Evolutionary conservation across 495 filamentous ascomycete species (phyloP).

Genomic region (Aspergillus funiculosus): DNA sequence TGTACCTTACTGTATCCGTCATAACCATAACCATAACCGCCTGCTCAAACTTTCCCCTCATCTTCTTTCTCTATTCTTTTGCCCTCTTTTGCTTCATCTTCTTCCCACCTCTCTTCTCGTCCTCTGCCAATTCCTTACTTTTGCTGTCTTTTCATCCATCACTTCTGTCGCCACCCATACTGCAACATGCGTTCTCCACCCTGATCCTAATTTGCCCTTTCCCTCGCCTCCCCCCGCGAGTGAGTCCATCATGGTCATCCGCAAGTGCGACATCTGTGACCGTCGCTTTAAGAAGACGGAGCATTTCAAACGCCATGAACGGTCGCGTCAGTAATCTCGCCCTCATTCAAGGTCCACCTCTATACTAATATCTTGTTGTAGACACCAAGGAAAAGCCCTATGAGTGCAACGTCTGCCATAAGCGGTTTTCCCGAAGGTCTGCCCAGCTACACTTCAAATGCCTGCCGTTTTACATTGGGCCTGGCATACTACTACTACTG

Average conservation of each 20-base stretch:
- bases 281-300: conserved; percentile 51
- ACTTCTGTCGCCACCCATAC: background rate
- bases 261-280: conserved; percentile 48
- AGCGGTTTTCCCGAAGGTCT: conserved; percentile 50
- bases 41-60: conserved; percentile 7
- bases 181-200: conserved; percentile 4
- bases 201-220: background rate
- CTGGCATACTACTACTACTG: no score
- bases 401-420: conserved; percentile 47
- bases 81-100: no score
- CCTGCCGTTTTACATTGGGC: no score
- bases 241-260: conserved; percentile 39
- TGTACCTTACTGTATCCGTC: background rate
- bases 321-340: conserved; percentile 42
- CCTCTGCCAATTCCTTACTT: conserved; percentile 1
- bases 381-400: conserved; percentile 53
- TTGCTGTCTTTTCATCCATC: background rate
- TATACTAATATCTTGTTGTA: conserved; percentile 14
- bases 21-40: no score
- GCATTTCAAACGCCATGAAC: conserved; percentile 50
- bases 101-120: conserved; percentile 1
- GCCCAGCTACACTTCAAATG: conserved; percentile 2
- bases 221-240: conserved; percentile 13
- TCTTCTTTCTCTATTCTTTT: no score
- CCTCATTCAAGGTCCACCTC: background rate